Conservation (phyloP, 2,329 filamentous ascomycete species). For the Alternaria rosae region DNA sequence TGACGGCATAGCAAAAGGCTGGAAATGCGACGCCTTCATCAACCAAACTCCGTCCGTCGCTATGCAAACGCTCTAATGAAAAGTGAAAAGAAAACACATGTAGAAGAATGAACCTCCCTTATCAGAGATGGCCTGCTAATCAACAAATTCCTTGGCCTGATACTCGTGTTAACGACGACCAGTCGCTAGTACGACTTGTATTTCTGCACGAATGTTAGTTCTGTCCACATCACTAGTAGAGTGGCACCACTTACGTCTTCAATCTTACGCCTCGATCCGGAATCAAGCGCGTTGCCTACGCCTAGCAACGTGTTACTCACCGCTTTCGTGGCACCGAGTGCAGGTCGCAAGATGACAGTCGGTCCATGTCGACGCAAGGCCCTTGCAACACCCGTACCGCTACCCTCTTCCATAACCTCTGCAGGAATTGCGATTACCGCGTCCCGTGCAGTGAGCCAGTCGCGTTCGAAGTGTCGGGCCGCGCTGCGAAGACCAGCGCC, state of each 20-base stretch:
- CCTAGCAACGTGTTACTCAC: conserved; percentile 90
- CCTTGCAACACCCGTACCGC: conserved; percentile 78
- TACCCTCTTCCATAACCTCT: conserved; percentile 86
- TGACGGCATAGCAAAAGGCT: not conserved
- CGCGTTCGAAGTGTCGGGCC: conserved; percentile 81
- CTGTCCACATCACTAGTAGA: not conserved
- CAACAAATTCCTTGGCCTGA: not conserved
- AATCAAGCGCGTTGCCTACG: conserved; percentile 90
- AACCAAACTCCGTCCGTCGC: conserved; percentile 13
- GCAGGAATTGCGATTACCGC: conserved; percentile 94
- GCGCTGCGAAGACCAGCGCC: conserved; percentile 85
- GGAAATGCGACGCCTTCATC: not conserved
- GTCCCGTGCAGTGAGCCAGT: conserved; percentile 85
- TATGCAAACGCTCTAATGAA: conserved; percentile 8
- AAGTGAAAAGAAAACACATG: not conserved
- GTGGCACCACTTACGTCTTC: conserved; percentile 76
- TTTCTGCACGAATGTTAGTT: conserved; percentile 5
- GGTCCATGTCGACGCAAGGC: conserved; percentile 83
- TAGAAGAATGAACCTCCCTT: not conserved
- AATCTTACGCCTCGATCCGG: conserved; percentile 77
- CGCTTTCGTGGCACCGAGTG: conserved; percentile 87
- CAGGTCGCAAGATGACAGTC: conserved; percentile 90
- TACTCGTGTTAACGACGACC: not conserved
- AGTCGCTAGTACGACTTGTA: conserved; percentile 17
- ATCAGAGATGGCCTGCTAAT: not conserved